Evolutionary conservation across 371 early-diverging fungal species (phyloP).

Genomic region (Mucor mucedo): DNA sequence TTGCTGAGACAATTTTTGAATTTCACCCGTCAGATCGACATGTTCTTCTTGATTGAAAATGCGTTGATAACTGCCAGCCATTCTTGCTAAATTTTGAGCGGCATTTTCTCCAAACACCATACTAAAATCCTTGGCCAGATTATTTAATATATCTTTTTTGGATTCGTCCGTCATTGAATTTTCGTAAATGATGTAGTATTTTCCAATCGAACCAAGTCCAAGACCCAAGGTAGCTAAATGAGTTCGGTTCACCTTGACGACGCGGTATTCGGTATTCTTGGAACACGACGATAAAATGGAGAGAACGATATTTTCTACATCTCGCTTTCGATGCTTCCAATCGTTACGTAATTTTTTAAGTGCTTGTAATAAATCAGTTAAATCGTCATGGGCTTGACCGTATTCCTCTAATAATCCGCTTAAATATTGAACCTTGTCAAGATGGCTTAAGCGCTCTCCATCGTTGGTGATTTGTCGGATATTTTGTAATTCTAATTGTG

Average conservation of each 20-base stretch:
- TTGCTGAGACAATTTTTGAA: conserved; percentile 24
- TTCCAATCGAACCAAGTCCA: conserved; percentile 29
- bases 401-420: conserved; percentile 28
- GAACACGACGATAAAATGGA: conserved; percentile 29
- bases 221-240: conserved; percentile 29
- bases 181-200: conserved; percentile 38
- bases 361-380: conserved; percentile 28
- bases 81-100: conserved; percentile 38
- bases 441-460: conserved; percentile 20
- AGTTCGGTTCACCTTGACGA: conserved; percentile 28
- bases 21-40: conserved; percentile 19
- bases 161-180: conserved; percentile 21
- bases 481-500: conserved; percentile 27
- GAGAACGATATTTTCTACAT: conserved; percentile 37
- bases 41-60: conserved; percentile 30
- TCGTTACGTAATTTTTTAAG: conserved; percentile 31
- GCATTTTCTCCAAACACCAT: conserved; percentile 46
- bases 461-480: conserved; percentile 28
- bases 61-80: conserved; percentile 35
- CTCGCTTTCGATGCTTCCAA: conserved; percentile 36
- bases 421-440: conserved; percentile 28
- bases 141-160: conserved; percentile 23
- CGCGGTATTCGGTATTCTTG: conserved; percentile 16
- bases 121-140: conserved; percentile 32
- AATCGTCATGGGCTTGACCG: conserved; percentile 38